These are phyloP conservation scores for Lactarius sp. DNA, from an alignment of 768 basidiomycete genomes.

Conservation along the genomic window DNA sequence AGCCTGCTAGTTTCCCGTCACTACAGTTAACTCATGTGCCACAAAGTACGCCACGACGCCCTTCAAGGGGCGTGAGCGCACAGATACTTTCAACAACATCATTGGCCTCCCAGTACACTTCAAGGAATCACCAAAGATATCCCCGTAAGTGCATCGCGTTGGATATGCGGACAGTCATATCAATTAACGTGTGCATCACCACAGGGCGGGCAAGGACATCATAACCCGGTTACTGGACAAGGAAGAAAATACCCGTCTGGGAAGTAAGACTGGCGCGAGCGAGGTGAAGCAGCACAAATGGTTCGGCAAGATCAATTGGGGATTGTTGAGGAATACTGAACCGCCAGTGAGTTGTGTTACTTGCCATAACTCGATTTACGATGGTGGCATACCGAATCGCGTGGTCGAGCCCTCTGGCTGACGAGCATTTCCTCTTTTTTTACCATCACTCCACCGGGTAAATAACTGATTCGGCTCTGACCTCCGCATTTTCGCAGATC, in stretches of 20 bases:
- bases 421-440: constrained; percentile 4
- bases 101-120: constrained; percentile 81
- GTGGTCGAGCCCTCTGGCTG: not conserved
- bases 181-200: constrained; percentile 9
- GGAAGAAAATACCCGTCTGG: constrained; percentile 81
- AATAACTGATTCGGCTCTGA: constrained; percentile 1
- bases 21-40: constrained; percentile 23
- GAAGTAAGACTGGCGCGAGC: constrained; percentile 91
- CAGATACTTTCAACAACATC: constrained; percentile 96
- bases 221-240: constrained; percentile 87
- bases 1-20: constrained; percentile 37
- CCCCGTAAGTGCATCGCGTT: constrained; percentile 30
- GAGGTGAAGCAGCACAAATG: constrained; percentile 99
- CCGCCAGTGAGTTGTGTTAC: constrained; percentile 68
- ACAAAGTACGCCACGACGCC: constrained; percentile 92
- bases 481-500: constrained; percentile 49
- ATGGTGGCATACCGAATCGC: not conserved
- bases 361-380: constrained; percentile 1
- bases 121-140: constrained; percentile 77
- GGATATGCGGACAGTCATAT: not conserved
- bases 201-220: constrained; percentile 83
- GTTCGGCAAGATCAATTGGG: constrained; percentile 97
- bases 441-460: not conserved
- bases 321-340: constrained; percentile 82
- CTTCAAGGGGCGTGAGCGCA: constrained; percentile 93